These are phyloP conservation scores for Auriscalpium vulgare DNA, from an alignment of 768 basidiomycete species.

Conservation along the genomic window DNA sequence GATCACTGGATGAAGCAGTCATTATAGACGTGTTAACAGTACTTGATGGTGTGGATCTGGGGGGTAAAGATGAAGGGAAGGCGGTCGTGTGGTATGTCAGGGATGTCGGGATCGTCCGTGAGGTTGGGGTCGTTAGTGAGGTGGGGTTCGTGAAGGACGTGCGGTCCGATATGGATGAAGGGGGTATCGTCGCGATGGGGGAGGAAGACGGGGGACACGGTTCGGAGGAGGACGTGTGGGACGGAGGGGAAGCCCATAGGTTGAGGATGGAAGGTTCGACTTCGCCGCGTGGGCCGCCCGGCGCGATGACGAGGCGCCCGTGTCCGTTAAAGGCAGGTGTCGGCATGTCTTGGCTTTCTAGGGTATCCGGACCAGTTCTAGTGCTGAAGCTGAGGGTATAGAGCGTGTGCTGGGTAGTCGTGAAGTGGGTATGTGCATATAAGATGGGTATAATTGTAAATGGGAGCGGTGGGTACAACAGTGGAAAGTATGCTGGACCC, in stretches of 20 bases:
- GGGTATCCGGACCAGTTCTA: not conserved
- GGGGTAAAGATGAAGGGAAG: slow-evolving; percentile 1
- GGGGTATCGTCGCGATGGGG: not conserved
- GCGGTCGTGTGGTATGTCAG: not conserved
- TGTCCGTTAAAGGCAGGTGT: not conserved
- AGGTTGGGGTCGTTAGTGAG: not conserved
- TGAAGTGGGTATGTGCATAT: not conserved
- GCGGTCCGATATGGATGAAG: not conserved
- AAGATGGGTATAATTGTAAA: not conserved
- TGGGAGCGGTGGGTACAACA: not conserved
- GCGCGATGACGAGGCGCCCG: not conserved
- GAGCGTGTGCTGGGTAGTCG: not conserved
- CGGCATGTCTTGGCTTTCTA: not conserved
- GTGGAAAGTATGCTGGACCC: not conserved
- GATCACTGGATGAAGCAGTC: not conserved
- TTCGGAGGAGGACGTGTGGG: not conserved
- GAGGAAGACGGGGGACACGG: not conserved
- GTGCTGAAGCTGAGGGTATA: not conserved
- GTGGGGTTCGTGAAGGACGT: not conserved
- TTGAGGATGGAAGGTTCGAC: not conserved
- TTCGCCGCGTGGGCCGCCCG: not conserved
- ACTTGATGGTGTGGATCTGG: not conserved
- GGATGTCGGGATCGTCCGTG: not conserved
- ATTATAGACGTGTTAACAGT: not conserved
- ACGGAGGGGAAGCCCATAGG: not conserved